These are phyloP conservation scores for Cubamyces lactineus DNA, from an alignment of 768 basidiomycete genomes.

Conservation along the genomic window DNA sequence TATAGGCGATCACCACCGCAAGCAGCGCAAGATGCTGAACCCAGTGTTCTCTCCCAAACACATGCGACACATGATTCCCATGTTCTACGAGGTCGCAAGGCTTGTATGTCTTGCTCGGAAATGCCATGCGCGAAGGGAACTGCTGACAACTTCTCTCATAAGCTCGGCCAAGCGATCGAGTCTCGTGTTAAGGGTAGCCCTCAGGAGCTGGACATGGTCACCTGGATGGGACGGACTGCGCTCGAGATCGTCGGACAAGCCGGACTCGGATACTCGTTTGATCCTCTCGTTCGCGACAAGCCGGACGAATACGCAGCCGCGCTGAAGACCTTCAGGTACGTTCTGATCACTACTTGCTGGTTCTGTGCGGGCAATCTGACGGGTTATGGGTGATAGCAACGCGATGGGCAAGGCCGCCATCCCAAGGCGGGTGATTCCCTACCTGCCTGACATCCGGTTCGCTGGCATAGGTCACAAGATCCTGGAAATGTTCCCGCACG, in stretches of 20 bases:
- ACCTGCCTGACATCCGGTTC: constrained; percentile 15
- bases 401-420: not conserved
- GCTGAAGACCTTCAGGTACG: constrained; percentile 29
- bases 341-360: not conserved
- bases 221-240: constrained; percentile 30
- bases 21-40: constrained; percentile 28
- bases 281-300: constrained; percentile 21
- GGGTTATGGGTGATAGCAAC: no score
- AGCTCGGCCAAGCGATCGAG: constrained; percentile 20
- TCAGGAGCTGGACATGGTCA: constrained; percentile 13
- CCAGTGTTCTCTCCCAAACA: constrained; percentile 24
- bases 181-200: not conserved
- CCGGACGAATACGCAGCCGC: constrained; percentile 28
- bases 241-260: constrained; percentile 33
- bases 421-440: constrained; percentile 28
- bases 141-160: not conserved
- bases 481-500: constrained; percentile 39
- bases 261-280: constrained; percentile 33
- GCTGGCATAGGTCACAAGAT: constrained; percentile 37
- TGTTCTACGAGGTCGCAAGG: constrained; percentile 17
- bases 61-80: constrained; percentile 26
- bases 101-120: not conserved
- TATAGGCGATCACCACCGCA: constrained; percentile 22
- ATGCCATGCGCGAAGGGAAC: no score
- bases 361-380: not conserved